Base-by-base conservation (phyloP, 176 grass and related monocot species). In the Elaeis guineensis region DNA sequence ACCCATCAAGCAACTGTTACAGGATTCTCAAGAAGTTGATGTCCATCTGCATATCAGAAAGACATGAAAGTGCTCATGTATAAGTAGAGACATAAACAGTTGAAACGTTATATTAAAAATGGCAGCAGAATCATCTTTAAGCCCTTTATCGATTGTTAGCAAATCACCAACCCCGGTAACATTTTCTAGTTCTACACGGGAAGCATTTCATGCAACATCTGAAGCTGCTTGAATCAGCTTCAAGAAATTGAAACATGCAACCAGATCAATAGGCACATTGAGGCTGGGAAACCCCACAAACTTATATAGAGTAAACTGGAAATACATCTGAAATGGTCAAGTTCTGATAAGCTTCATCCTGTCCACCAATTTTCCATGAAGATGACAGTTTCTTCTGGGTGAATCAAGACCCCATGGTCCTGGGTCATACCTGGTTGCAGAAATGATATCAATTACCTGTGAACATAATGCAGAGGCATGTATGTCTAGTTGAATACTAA, bases 351-450 rank as follows among this genome's bases (percentile, higher is more conserved):
- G 52, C 26, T 26, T 72, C 19, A 9, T 59, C 72, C 56, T 72
- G 51, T 58, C 79, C 84, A 72, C 89, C 79, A 61, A 79, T 83
- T 89, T 79, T 88, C 93, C 93, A 92, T 50, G 93, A 98, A 69
- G 78, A 76, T 25, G 88, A 92, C 9, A 84, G 51, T 92, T 83
- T 52, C 14, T 62, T 48, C 79, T 89, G 49, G 89, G 85, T 55
- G 75, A 91, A 18, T 92, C 82, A 58, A 98, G 82, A 77, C 85
- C 92, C 82, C 86, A 83, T 51, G 79, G 28, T n/a, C 77, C 84
- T 32, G 50, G 62, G 50, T 92, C 87, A 79, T 81, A 65, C 76
- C 75, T 68, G 76, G 57, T 82, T 80, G 78, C 68, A 82, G 74
- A 63, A 78, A 98, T 83, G 59, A 80, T 81, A 62, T 89, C 77